Evolutionary conservation across 2,329 filamentous ascomycete species (phyloP).

Genomic region (Microascus cirrosus): DNA sequence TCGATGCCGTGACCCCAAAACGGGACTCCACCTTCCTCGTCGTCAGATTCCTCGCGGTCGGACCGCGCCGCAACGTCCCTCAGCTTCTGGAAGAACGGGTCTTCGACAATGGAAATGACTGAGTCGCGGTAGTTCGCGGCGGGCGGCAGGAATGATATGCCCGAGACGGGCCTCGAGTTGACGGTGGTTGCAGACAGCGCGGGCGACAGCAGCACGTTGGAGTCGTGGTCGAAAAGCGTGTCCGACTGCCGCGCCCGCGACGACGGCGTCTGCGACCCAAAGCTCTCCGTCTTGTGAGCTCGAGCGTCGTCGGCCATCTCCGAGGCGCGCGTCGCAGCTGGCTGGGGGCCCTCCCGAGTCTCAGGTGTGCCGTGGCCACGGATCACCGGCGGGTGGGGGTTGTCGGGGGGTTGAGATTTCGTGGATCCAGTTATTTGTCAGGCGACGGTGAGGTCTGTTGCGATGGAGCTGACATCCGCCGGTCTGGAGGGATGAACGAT

Average conservation of each 20-base stretch:
- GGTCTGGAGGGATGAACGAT: no score
- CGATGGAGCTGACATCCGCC: no score
- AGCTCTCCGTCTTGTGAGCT: neutral
- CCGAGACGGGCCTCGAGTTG: slow-evolving; percentile 2
- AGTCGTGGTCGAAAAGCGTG: slow-evolving; percentile 5
- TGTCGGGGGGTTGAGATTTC: neutral
- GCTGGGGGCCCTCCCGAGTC: neutral
- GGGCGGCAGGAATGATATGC: neutral
- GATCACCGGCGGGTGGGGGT: neutral
- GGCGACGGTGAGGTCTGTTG: no score
- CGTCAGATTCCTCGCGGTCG: slow-evolving; percentile 15
- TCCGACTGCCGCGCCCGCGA: slow-evolving; percentile 1
- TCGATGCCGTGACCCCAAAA: slow-evolving; percentile 5
- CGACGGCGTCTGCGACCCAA: slow-evolving; percentile 1
- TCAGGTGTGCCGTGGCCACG: neutral
- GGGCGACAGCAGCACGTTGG: slow-evolving; percentile 2
- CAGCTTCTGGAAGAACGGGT: slow-evolving; percentile 39
- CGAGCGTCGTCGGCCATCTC: slow-evolving; percentile 3
- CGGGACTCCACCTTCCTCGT: slow-evolving; percentile 10
- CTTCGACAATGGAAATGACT: slow-evolving; percentile 41
- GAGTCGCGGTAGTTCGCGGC: slow-evolving; percentile 26
- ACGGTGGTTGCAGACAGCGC: slow-evolving; percentile 3
- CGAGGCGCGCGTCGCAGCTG: neutral
- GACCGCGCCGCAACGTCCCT: slow-evolving; percentile 13
- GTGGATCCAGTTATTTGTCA: neutral